Percentiles rank a stretch among this genome's conserved stretches.
phyloP scores from a whole-genome alignment of 768 basidiomycete species.

The Phaeotremella fagi region DNA sequence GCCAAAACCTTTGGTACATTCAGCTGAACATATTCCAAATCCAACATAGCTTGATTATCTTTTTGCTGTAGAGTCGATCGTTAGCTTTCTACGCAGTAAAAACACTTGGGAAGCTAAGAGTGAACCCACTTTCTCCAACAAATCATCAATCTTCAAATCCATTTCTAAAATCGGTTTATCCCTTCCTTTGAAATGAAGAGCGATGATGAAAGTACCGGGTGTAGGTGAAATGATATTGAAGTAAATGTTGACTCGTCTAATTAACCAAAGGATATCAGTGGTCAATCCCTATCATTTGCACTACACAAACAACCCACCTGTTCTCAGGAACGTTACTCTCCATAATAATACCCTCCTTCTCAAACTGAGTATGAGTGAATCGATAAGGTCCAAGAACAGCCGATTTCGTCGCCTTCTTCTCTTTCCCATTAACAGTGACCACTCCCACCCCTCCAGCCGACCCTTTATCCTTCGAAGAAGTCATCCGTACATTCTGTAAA shows the following conservation, averaged over 20 bases:
- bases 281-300: neutral
- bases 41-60: constrained; percentile 92
- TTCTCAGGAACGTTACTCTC: constrained; percentile 99
- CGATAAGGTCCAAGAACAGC: constrained; percentile 90
- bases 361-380: constrained; percentile 95
- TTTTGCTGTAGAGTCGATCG: constrained; percentile 67
- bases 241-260: constrained; percentile 92
- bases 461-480: constrained; percentile 74
- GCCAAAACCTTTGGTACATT: constrained; percentile 93
- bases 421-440: constrained; percentile 91
- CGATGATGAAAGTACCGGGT: constrained; percentile 97
- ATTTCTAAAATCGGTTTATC: constrained; percentile 99
- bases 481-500: constrained; percentile 91
- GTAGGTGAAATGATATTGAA: constrained; percentile 98
- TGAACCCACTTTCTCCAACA: constrained; percentile 80
- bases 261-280: neutral
- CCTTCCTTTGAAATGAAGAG: constrained; percentile 95
- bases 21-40: constrained; percentile 95
- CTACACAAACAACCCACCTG: constrained; percentile 57
- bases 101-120: too few species aligned
- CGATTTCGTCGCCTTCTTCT: constrained; percentile 83
- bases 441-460: constrained; percentile 85
- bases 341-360: constrained; percentile 98
- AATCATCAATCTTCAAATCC: constrained; percentile 98
- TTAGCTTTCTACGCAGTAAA: neutral